These are phyloP conservation scores for Trypethelium eluteriae DNA, from an alignment of 495 filamentous ascomycete genomes.

Conservation along the genomic window DNA sequence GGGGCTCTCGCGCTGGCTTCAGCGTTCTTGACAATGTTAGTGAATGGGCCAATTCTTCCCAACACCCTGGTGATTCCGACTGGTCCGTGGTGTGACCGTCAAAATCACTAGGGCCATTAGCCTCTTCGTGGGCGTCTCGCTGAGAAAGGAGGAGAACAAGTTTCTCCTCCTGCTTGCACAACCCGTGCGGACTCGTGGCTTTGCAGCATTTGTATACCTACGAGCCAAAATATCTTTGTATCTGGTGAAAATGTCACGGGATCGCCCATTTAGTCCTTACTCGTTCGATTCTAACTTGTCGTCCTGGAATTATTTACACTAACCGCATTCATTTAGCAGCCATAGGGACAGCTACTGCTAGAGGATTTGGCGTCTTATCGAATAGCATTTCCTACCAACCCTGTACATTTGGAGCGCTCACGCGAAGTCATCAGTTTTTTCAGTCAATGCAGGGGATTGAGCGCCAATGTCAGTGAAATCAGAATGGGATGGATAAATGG, in stretches of 20 bases:
- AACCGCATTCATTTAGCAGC: background rate
- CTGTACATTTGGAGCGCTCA: background rate
- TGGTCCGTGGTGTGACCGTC: slow-evolving; percentile 40
- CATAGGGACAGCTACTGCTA: background rate
- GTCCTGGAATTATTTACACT: background rate
- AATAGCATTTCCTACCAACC: background rate
- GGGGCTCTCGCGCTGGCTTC: background rate
- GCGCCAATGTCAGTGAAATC: background rate
- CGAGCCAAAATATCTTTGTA: background rate
- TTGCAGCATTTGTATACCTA: background rate
- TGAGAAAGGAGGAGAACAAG: background rate
- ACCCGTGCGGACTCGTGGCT: background rate
- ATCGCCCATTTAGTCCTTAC: background rate
- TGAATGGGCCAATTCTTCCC: slow-evolving; percentile 38
- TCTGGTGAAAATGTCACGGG: background rate
- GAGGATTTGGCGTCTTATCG: background rate
- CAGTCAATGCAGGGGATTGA: background rate
- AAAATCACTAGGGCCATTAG: no score
- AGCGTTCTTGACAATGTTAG: slow-evolving; percentile 8
- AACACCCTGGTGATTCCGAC: slow-evolving; percentile 52
- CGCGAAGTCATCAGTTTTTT: background rate
- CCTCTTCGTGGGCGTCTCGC: no score
- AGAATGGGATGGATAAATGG: background rate
- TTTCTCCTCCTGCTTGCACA: background rate
- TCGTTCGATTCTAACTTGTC: background rate